phyloP scores from a whole-genome alignment of 768 basidiomycete species.

The Podaxis sp. region DNA sequence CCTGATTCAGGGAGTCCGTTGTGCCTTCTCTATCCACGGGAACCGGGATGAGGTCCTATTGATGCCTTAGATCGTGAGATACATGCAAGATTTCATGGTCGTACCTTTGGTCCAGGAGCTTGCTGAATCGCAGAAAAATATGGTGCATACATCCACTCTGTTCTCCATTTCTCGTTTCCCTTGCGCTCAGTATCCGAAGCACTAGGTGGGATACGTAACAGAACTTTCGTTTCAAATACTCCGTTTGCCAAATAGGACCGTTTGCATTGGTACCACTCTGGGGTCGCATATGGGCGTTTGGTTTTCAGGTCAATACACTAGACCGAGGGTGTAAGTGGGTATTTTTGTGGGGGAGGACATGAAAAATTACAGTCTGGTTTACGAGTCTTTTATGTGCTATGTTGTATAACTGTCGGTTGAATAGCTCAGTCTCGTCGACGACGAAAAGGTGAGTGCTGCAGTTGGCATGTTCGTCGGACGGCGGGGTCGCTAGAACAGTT shows the following conservation, averaged over 20 bases:
- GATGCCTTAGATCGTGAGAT: background rate
- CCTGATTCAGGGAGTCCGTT: background rate
- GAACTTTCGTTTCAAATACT: constrained; percentile 30
- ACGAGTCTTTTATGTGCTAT: constrained; percentile 24
- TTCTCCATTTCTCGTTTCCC: constrained; percentile 13
- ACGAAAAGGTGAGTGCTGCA: constrained; percentile 34
- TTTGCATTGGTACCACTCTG: constrained; percentile 24
- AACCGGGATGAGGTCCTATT: constrained; percentile 30
- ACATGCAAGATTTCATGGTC: background rate
- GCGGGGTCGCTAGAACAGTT: background rate
- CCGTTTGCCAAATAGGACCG: constrained; percentile 27
- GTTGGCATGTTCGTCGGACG: background rate
- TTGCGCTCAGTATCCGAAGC: constrained; percentile 9
- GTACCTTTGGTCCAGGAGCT: constrained; percentile 32
- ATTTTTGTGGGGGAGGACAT: background rate
- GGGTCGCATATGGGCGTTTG: background rate
- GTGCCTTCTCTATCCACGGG: constrained; percentile 33
- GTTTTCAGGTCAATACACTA: background rate
- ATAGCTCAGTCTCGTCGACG: constrained; percentile 29
- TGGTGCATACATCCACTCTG: constrained; percentile 33
- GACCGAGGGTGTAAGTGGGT: background rate
- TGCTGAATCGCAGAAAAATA: constrained; percentile 24
- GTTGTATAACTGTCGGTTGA: constrained; percentile 29
- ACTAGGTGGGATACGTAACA: constrained; percentile 22
- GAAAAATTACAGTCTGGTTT: constrained; percentile 20